phyloP scores from a whole-genome alignment of 768 basidiomycete genomes.

The Boletus rufocinnamomeus region DNA sequence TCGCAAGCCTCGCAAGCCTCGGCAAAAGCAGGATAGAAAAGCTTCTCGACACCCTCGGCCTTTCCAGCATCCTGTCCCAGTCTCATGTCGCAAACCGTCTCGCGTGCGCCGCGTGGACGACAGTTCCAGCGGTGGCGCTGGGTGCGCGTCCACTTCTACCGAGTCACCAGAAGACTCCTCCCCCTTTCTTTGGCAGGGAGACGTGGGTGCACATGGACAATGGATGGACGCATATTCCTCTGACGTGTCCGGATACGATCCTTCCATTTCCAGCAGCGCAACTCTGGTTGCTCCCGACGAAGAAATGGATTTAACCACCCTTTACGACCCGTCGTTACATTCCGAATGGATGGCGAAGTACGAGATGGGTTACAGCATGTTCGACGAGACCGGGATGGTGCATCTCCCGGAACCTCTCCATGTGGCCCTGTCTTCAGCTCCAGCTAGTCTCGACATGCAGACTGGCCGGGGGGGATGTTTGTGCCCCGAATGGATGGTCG shows the following conservation, averaged over 20 bases:
- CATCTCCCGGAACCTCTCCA: background rate
- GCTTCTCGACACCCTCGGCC: background rate
- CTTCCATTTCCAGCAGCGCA: background rate
- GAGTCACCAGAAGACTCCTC: background rate
- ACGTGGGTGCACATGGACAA: background rate
- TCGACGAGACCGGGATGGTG: background rate
- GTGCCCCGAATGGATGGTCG: slow-evolving; percentile 21
- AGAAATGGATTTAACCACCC: background rate
- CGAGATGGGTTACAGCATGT: background rate
- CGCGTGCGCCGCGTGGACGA: background rate
- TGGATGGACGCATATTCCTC: background rate
- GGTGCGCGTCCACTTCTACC: background rate
- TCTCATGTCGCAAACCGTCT: background rate
- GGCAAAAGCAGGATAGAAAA: background rate
- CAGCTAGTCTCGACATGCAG: background rate
- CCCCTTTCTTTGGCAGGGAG: slow-evolving; percentile 1
- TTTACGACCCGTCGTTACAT: slow-evolving; percentile 3
- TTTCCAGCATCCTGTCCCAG: background rate
- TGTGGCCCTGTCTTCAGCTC: background rate
- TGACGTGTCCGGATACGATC: background rate
- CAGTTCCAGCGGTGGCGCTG: background rate
- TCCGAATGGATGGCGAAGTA: slow-evolving; percentile 13
- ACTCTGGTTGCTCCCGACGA: background rate
- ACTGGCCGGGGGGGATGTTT: slow-evolving; percentile 4
- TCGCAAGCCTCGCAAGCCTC: background rate